Conservation (phyloP, 306 rosid genomes). For the Prunus campanulata region DNA sequence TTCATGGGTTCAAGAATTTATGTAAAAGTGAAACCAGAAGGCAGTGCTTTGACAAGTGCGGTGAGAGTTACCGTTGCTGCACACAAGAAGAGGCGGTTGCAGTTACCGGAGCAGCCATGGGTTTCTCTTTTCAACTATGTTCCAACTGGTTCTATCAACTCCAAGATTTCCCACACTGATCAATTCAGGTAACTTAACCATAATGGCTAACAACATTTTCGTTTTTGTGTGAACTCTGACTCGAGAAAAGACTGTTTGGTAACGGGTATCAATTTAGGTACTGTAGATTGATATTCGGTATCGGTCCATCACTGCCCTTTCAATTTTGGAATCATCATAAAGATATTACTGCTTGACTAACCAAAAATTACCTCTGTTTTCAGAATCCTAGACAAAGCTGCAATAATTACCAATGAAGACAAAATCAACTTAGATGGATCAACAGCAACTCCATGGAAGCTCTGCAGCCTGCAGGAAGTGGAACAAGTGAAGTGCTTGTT, state of each 20-base stretch:
- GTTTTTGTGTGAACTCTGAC: not conserved
- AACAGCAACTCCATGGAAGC: conserved; percentile 33
- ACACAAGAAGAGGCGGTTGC: conserved; percentile 47
- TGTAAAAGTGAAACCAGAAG: conserved; percentile 70
- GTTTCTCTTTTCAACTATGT: conserved; percentile 57
- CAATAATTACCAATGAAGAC: conserved; percentile 27
- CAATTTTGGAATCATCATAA: not conserved
- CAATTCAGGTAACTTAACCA: conserved; percentile 61
- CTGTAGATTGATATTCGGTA: not conserved
- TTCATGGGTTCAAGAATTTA: conserved; percentile 65
- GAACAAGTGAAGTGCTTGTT: conserved; percentile 36
- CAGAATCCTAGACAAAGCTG: conserved; percentile 44
- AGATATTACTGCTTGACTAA: not conserved
- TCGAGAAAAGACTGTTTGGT: not conserved
- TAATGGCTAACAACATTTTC: not conserved
- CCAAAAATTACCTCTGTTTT: not conserved
- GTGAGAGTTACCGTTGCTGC: conserved; percentile 60
- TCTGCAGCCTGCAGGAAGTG: conserved; percentile 37
- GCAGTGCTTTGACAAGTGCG: conserved; percentile 72
- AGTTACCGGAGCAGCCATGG: conserved; percentile 49
- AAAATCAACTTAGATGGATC: conserved; percentile 31
- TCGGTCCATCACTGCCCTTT: not conserved
- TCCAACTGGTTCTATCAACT: conserved; percentile 43
- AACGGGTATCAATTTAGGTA: not conserved
- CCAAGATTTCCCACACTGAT: conserved; percentile 51